Evolutionary conservation across 176 grass and related monocot genomes (phyloP).

Genomic region (Carex pumila): DNA sequence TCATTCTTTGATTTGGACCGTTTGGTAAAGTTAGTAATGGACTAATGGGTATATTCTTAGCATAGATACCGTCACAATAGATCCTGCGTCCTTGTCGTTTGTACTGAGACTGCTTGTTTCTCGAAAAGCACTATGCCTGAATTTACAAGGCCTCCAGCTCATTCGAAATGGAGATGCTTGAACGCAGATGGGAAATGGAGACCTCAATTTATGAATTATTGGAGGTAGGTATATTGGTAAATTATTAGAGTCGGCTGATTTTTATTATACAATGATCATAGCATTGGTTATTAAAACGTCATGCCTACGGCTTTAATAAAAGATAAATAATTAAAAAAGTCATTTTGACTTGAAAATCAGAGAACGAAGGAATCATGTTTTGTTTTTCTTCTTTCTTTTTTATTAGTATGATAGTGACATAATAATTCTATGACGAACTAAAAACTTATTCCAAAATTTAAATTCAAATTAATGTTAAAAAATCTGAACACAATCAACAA

Average conservation of each 20-base stretch:
- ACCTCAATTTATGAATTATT: neutral
- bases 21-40: neutral
- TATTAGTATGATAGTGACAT: neutral
- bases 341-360: neutral
- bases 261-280: neutral
- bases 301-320: too few species aligned
- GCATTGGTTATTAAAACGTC: neutral
- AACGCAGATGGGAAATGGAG: neutral
- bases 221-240: neutral
- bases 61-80: neutral
- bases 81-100: neutral
- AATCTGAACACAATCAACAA: neutral
- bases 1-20: neutral
- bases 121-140: neutral
- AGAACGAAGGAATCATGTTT: neutral
- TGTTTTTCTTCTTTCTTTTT: neutral
- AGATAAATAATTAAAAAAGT: neutral
- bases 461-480: neutral
- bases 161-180: neutral
- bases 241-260: neutral
- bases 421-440: neutral
- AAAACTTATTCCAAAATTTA: neutral
- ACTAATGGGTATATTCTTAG: neutral
- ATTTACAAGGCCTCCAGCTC: neutral
- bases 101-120: neutral